Conservation (phyloP, 2,329 filamentous ascomycete genomes). For the Pseudogymnoascus verrucosus region DNA sequence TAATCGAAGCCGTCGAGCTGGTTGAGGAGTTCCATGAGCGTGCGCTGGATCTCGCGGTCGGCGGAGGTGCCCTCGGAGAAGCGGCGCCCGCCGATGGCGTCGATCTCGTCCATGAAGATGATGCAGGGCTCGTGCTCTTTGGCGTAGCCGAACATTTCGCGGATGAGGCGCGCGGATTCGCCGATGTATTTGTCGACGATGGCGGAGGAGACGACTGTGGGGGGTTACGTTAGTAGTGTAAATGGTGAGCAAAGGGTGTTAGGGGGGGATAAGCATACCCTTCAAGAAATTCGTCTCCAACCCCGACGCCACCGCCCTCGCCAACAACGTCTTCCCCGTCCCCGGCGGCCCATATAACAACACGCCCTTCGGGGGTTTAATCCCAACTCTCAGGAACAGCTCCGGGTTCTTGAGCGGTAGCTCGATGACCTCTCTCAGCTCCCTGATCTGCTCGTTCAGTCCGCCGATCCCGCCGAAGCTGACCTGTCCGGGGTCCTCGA, state of each 20-base stretch:
- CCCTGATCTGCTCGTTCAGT: slow-evolving; percentile 95
- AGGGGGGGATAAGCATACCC: slow-evolving; percentile 44
- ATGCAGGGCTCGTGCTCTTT: slow-evolving; percentile 99
- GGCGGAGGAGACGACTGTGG: slow-evolving; percentile 85
- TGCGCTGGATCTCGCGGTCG: slow-evolving; percentile 96
- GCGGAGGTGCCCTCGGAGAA: slow-evolving; percentile 97
- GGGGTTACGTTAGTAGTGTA: slow-evolving; percentile 16
- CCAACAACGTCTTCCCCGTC: slow-evolving; percentile 92
- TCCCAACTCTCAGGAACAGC: slow-evolving; percentile 90
- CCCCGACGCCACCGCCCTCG: slow-evolving; percentile 89
- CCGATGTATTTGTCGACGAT: slow-evolving; percentile 99
- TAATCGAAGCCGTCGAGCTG: slow-evolving; percentile 99
- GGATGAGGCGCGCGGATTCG: slow-evolving; percentile 91
- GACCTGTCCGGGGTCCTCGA: slow-evolving; percentile 95
- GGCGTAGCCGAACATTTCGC: slow-evolving; percentile 99
- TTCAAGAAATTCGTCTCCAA: slow-evolving; percentile 98
- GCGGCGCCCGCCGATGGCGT: slow-evolving; percentile 91
- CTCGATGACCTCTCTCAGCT: slow-evolving; percentile 95
- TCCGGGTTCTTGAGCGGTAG: slow-evolving; percentile 97
- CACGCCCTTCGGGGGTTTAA: slow-evolving; percentile 98
- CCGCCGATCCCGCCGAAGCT: slow-evolving; percentile 97
- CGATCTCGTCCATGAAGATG: slow-evolving; percentile 99
- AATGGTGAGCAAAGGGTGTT: slow-evolving; percentile 1
- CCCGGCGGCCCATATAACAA: slow-evolving; percentile 92
- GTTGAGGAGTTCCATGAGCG: slow-evolving; percentile 96